phyloP scores from a whole-genome alignment of 1,284 basidiomycete species.

The Cryptococcus hybrid region DNA sequence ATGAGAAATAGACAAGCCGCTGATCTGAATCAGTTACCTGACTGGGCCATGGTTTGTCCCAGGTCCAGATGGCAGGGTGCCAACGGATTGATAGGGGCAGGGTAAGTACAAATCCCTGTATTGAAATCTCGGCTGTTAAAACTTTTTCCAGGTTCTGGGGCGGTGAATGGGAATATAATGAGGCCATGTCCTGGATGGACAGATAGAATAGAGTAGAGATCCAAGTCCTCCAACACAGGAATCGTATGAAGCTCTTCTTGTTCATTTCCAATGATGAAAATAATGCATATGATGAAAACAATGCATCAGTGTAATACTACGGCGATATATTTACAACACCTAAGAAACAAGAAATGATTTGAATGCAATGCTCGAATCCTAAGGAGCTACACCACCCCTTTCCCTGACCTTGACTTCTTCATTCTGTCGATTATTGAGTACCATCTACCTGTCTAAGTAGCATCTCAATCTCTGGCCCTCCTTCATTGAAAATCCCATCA shows the following conservation, averaged over 20 bases:
- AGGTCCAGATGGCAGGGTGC: constrained; percentile 60
- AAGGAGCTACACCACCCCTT: too few species aligned
- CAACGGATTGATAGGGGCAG: constrained; percentile 65
- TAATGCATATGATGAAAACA: too few species aligned
- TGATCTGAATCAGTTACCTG: constrained; percentile 53
- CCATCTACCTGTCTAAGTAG: constrained; percentile 25
- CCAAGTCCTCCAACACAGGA: too few species aligned
- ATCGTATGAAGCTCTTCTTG: too few species aligned
- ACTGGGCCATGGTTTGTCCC: constrained; percentile 66
- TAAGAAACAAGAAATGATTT: too few species aligned
- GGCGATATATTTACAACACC: too few species aligned
- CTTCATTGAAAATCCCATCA: constrained; percentile 27
- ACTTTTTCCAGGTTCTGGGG: constrained; percentile 31
- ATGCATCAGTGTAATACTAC: too few species aligned
- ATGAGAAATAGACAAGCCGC: neutral
- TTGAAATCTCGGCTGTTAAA: neutral
- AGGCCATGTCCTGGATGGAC: constrained; percentile 45
- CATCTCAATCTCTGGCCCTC: constrained; percentile 29
- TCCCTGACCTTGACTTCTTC: too few species aligned
- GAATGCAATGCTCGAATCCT: too few species aligned
- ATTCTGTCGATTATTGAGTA: neutral
- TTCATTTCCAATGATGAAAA: too few species aligned
- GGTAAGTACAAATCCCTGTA: constrained; percentile 22
- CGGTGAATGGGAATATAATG: constrained; percentile 33
- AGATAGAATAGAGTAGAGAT: constrained; percentile 5